A percentile compares a stretch with the other conserved stretches of the same genome.
These are phyloP conservation scores for Kazachstania sp. DNA, from an alignment of 1,139 yeast species.

Conservation along the genomic window DNA sequence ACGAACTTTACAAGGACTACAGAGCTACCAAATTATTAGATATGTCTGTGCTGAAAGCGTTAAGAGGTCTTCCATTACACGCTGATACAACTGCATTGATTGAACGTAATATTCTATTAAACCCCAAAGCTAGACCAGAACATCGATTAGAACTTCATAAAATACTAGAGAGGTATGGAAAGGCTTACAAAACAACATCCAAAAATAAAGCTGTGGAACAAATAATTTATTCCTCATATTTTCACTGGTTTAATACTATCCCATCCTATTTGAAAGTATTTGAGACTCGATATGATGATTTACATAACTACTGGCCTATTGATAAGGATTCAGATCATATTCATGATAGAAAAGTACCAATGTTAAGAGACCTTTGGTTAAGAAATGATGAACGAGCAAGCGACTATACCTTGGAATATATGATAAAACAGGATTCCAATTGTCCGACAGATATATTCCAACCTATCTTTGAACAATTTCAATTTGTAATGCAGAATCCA, in stretches of 20 bases:
- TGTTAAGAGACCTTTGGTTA: background rate
- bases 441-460: background rate
- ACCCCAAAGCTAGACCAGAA: background rate
- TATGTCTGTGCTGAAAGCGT: background rate
- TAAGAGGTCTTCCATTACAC: constrained; percentile 3
- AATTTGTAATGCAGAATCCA: constrained; percentile 1
- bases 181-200: constrained; percentile 1
- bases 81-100: background rate
- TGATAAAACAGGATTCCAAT: background rate
- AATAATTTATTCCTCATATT: constrained; percentile 3
- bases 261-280: constrained; percentile 9
- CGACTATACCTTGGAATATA: background rate
- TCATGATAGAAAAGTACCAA: background rate
- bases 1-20: background rate
- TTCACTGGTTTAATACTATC: constrained; percentile 3
- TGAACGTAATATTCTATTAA: background rate
- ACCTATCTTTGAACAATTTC: constrained; percentile 5
- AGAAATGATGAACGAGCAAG: background rate
- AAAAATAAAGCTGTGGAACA: constrained; percentile 3
- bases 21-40: background rate
- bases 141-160: background rate
- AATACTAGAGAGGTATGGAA: background rate
- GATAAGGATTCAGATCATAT: constrained; percentile 5
- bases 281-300: background rate
- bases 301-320: constrained; percentile 9